Conservation (phyloP, 345 rosid species). For the Eucalyptus decipiens region DNA sequence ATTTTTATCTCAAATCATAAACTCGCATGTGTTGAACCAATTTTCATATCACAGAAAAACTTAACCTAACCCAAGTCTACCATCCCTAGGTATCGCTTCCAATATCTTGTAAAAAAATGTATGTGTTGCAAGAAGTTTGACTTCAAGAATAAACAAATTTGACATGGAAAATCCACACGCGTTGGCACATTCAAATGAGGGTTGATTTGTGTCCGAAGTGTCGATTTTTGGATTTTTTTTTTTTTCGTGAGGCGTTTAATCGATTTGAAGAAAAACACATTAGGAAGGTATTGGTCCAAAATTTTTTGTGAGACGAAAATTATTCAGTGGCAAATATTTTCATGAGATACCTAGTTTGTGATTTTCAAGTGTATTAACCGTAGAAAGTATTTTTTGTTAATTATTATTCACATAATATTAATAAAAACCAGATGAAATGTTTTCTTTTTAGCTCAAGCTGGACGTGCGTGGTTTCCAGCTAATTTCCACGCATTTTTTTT, state of each 20-base stretch:
- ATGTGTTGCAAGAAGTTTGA: fast-evolving
- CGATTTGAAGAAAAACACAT: fast-evolving
- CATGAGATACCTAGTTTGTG: neutral
- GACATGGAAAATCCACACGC: fast-evolving
- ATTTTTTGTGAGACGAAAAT: fast-evolving
- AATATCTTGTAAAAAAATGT: neutral
- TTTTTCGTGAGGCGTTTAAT: neutral
- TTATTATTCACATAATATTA: neutral
- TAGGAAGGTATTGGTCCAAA: fast-evolving
- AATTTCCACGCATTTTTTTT: neutral
- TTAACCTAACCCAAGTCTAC: neutral
- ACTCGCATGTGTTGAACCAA: fast-evolving
- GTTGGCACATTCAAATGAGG: fast-evolving
- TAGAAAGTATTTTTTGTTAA: neutral
- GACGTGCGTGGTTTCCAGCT: slow-evolving; percentile 4
- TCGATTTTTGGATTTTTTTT: fast-evolving
- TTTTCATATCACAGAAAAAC: neutral
- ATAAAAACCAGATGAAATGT: neutral
- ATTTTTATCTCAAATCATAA: neutral
- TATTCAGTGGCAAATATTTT: fast-evolving
- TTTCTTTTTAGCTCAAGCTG: neutral
- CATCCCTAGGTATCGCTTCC: neutral
- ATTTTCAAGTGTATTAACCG: neutral
- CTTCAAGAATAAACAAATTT: fast-evolving
- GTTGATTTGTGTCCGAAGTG: fast-evolving